A percentile compares a stretch with the other conserved stretches of the same genome.
Evolutionary conservation across 495 filamentous ascomycete genomes (phyloP).

Genomic region (Penicillium psychrofluorescens): DNA sequence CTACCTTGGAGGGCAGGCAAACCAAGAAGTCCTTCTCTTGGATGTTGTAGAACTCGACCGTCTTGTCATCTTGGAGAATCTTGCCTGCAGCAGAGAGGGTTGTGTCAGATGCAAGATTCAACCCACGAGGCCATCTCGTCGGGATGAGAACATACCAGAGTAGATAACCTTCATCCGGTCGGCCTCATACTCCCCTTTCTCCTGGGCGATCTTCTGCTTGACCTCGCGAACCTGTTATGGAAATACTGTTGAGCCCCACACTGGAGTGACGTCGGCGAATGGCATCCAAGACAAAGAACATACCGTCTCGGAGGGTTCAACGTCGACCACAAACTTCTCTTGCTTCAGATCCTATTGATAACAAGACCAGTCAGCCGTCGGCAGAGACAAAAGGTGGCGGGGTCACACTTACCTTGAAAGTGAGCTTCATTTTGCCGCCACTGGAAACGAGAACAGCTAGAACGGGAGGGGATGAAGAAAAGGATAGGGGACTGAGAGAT

Average conservation of each 20-base stretch:
- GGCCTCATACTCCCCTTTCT: constrained; percentile 81
- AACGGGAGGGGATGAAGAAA: constrained; percentile 10
- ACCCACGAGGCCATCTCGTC: background rate
- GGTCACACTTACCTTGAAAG: constrained; percentile 59
- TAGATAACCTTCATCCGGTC: constrained; percentile 92
- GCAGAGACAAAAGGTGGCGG: constrained; percentile 9
- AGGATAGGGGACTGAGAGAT: constrained; percentile 1
- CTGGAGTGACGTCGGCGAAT: background rate
- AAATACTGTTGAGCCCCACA: constrained; percentile 30
- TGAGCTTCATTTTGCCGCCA: constrained; percentile 67
- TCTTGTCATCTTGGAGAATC: constrained; percentile 94
- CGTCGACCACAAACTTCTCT: constrained; percentile 93
- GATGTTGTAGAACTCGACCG: constrained; percentile 91
- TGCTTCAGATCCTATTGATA: constrained; percentile 81
- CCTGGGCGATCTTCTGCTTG: constrained; percentile 80
- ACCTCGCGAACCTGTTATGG: constrained; percentile 65
- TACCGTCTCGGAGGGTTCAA: constrained; percentile 89
- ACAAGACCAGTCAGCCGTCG: constrained; percentile 1
- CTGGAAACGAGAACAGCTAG: constrained; percentile 2
- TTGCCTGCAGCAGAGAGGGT: constrained; percentile 56
- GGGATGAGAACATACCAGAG: constrained; percentile 53
- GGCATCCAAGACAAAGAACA: background rate
- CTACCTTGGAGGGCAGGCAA: constrained; percentile 92
- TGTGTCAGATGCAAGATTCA: background rate
- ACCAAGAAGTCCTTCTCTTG: constrained; percentile 99